A percentile compares a stretch with the other conserved stretches of the same genome.
Conservation (phyloP, 805 yeast species). For the Wickerhamiella kurtzmanii region DNA sequence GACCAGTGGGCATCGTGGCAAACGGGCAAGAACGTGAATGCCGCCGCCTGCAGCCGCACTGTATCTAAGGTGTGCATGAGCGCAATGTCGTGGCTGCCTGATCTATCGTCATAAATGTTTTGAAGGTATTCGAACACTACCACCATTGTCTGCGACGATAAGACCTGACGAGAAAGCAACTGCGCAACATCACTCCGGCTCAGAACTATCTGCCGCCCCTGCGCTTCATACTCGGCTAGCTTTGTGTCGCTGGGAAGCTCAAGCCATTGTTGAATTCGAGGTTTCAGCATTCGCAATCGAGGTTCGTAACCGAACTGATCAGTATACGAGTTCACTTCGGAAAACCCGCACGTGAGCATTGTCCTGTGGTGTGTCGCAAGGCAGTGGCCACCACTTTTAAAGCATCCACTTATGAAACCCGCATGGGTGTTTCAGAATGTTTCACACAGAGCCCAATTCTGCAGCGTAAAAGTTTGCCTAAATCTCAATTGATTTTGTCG, state of each 20-base stretch:
- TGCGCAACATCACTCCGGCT: not conserved
- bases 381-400: not conserved
- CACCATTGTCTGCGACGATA: slow-evolving; percentile 40
- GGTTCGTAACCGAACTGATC: not conserved
- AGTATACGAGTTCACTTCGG: not conserved
- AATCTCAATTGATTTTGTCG: no score
- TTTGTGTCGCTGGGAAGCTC: not conserved
- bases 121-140: slow-evolving; percentile 48
- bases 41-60: not conserved
- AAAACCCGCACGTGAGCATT: not conserved
- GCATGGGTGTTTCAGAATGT: not conserved
- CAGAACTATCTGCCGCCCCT: not conserved
- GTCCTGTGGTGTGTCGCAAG: not conserved
- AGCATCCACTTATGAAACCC: not conserved
- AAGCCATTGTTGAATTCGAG: not conserved
- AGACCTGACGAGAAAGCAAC: not conserved
- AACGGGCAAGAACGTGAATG: slow-evolving; percentile 37
- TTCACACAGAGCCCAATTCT: not conserved
- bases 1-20: slow-evolving; percentile 21
- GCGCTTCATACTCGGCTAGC: not conserved
- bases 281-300: not conserved
- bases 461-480: no score
- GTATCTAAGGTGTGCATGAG: not conserved
- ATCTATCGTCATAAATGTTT: slow-evolving; percentile 13
- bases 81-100: not conserved